Conservation (phyloP, 345 rosid genomes). For the Acer yangbiense region DNA sequence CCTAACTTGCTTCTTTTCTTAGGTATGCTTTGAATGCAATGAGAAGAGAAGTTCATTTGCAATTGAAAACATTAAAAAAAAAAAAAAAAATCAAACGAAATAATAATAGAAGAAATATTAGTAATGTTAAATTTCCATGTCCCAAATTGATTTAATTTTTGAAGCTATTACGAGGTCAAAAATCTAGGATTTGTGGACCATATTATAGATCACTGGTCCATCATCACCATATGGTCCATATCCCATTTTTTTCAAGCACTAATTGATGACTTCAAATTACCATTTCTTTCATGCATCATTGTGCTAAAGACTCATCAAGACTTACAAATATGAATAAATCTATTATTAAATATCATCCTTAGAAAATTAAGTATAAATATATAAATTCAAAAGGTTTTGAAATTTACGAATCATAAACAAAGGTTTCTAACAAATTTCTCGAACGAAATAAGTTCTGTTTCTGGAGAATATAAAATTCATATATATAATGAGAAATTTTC, state of each 20-base stretch:
- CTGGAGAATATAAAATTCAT: too few relatives aligned
- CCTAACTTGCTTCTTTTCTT: not conserved
- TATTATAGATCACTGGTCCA: conserved; percentile 6
- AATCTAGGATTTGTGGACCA: conserved; percentile 10
- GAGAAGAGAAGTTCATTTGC: not conserved
- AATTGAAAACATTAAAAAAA: not conserved
- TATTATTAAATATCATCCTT: too few relatives aligned
- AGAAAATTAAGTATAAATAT: too few relatives aligned
- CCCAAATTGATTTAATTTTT: not conserved
- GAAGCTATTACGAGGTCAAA: conserved; percentile 9
- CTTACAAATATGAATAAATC: not conserved
- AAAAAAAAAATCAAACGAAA: not conserved
- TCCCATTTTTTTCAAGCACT: conserved; percentile 1
- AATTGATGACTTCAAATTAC: not conserved
- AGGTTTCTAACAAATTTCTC: not conserved
- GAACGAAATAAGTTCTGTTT: too few relatives aligned
- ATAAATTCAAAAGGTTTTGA: not conserved
- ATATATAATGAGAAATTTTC: too few relatives aligned
- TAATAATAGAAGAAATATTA: not conserved
- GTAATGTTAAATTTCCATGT: not conserved
- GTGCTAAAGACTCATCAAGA: not conserved
- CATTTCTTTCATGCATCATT: not conserved
- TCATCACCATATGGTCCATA: not conserved
- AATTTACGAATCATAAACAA: too few relatives aligned
- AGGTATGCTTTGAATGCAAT: not conserved